Evolutionary conservation across 2,329 filamentous ascomycete species (phyloP).

Genomic region (Arthrobotrys conoides): DNA sequence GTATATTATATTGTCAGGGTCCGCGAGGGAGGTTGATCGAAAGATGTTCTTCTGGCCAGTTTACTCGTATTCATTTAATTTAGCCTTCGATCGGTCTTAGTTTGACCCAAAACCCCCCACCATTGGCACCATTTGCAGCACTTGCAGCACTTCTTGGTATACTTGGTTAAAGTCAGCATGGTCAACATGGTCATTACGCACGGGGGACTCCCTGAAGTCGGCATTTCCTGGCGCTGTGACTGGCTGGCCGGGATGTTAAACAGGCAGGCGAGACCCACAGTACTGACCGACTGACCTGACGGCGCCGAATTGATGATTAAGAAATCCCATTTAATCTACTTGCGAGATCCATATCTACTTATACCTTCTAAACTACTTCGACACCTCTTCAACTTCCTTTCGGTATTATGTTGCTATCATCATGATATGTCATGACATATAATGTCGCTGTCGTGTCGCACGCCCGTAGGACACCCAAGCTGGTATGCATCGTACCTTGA

Average conservation of each 20-base stretch:
- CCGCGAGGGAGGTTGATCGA: not conserved
- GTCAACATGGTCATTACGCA: not conserved
- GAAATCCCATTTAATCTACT: not conserved
- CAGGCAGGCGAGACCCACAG: constrained; percentile 4
- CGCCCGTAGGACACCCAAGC: constrained; percentile 23
- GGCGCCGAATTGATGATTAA: not conserved
- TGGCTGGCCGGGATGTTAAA: not conserved
- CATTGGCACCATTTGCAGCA: not conserved
- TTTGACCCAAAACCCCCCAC: constrained; percentile 4
- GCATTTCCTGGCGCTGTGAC: constrained; percentile 11
- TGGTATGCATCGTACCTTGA: not conserved
- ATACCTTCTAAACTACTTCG: too few species aligned
- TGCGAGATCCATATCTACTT: constrained; percentile 7
- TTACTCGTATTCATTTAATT: not conserved
- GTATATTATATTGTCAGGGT: not conserved
- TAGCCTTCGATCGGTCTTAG: constrained; percentile 5
- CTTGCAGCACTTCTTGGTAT: too few species aligned
- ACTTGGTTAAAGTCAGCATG: too few species aligned
- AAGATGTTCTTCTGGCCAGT: constrained; percentile 8
- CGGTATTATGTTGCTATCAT: not conserved
- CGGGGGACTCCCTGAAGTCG: constrained; percentile 7
- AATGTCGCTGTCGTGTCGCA: constrained; percentile 30
- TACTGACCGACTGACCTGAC: not conserved
- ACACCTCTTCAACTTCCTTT: not conserved
- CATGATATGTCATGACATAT: not conserved